Conservation (phyloP, 2,329 filamentous ascomycete species). For the Bipolaris cookei region DNA sequence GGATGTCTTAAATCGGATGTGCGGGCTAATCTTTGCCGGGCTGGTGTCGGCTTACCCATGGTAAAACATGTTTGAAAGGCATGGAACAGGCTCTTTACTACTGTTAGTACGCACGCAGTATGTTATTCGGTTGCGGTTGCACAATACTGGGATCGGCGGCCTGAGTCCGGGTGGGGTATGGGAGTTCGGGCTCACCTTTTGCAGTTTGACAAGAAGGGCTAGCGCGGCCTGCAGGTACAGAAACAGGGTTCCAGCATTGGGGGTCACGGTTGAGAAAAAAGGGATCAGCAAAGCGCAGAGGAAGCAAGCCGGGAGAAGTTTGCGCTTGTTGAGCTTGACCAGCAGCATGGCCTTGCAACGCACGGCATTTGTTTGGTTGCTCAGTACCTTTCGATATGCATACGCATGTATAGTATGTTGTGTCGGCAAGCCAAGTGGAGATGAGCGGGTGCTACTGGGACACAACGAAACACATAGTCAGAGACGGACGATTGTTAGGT, state of each 20-base stretch:
- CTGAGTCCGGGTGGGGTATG: constrained; percentile 1
- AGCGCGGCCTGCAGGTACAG: constrained; percentile 19
- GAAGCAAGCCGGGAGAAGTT: neutral
- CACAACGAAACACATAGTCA: constrained; percentile 2
- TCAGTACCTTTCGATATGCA: neutral
- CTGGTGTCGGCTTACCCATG: neutral
- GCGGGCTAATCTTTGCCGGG: neutral
- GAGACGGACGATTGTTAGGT: neutral
- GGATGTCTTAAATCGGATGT: neutral
- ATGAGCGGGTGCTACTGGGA: constrained; percentile 2
- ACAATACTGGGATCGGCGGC: constrained; percentile 3
- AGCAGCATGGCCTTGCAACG: constrained; percentile 2
- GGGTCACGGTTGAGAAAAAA: neutral
- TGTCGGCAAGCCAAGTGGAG: constrained; percentile 7
- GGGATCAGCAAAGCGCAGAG: neutral
- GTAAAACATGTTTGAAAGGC: neutral
- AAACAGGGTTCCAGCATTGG: constrained; percentile 8
- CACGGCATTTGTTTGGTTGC: neutral
- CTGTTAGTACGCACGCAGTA: neutral
- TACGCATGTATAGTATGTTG: neutral
- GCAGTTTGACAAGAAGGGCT: constrained; percentile 1
- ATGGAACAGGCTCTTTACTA: neutral
- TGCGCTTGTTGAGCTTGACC: neutral
- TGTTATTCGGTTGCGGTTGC: neutral
- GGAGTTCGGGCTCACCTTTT: neutral